Percentiles rank a stretch among this genome's conserved stretches.
Evolutionary conservation across 23 red algal species (phyloP).

Genomic region (Cyanidiococcus yangmingshanensis): DNA sequence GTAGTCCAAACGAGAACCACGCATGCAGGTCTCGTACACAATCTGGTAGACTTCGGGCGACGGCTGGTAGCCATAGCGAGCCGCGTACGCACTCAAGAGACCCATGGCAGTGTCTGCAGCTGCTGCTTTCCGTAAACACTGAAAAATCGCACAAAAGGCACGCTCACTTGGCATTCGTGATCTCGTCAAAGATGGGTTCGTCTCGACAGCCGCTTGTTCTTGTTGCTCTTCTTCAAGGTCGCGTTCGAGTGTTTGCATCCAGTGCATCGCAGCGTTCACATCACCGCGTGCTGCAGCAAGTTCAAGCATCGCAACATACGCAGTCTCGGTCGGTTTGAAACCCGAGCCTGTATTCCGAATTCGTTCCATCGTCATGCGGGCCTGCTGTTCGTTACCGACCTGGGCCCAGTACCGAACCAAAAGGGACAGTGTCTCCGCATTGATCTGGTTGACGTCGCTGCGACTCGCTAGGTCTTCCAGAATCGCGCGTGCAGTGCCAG

Average conservation of each 20-base stretch:
- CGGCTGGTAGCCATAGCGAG: constrained; percentile 12
- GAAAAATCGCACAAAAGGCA: not conserved
- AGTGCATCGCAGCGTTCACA: not conserved
- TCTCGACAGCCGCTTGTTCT: not conserved
- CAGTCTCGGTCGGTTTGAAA: constrained; percentile 9
- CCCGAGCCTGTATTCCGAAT: not conserved
- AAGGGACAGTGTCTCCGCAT: constrained; percentile 4
- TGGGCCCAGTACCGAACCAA: constrained; percentile 17
- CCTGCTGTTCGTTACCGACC: constrained; percentile 4
- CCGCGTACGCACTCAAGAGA: not conserved
- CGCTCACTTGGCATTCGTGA: not conserved
- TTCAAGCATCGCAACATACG: constrained; percentile 10
- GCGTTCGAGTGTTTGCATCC: constrained; percentile 4
- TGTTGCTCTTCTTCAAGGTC: not conserved
- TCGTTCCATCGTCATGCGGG: not conserved
- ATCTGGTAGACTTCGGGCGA: not conserved
- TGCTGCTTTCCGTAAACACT: not conserved
- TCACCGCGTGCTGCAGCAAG: not conserved
- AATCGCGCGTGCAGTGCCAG: not conserved
- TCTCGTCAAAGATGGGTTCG: not conserved
- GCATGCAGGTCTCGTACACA: not conserved
- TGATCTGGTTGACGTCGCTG: not conserved
- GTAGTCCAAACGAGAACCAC: not conserved
- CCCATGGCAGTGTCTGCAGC: constrained; percentile 2
- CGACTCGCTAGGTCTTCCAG: not conserved